Base-by-base conservation (phyloP, 2,329 filamentous ascomycete species). In the Ilyonectria robusta region DNA sequence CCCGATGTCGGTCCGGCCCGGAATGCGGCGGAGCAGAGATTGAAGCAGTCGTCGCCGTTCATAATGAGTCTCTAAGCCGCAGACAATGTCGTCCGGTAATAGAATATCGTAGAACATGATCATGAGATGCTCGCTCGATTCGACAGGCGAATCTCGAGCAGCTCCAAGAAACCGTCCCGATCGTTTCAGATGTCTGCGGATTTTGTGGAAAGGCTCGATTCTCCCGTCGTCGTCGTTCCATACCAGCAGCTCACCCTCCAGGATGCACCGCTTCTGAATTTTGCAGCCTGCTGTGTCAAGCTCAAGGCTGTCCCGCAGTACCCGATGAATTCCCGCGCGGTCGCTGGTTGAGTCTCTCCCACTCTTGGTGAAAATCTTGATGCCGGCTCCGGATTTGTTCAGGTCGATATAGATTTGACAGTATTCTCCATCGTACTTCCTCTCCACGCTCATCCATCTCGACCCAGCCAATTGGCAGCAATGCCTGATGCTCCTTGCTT, bases 171-270 rank as follows among this genome's bases (percentile, higher is more conserved):
- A 17, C 35, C 35, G 35, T 17, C 93, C 81, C 95, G 93, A 77
- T 88, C 89, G 33, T 89, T 84, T 84, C 46, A 95, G 86, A 74
- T 95, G 91, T 74, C 92, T 93, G 35, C 93, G 87, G 62, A 95
- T 89, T 76, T 93, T 91, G 70, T 94, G 88, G 69, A 95, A 96
- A 2, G 88, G 88, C 37, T 92, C 78, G 4, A 94, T 88, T 37
- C 82, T 85, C 19, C 85, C 78, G 26, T 90, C 82, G 26, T 90
- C 83, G 42, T 92, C 88, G 74, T 87, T 92, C 79, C 89, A 95
- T 2, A 94, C 90, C 3, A 94, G 84, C 59, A 95, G 81, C 75
- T 96, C 93, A 2, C 92, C 93, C 72, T 95, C 90, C 0, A 95
- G 78, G 37, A 95, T 93, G 70, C 92, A 94, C 13, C 86, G 85